These are phyloP conservation scores for Kitagawia praeruptora DNA, from an alignment of 129 eudicot species.

Conservation along the genomic window DNA sequence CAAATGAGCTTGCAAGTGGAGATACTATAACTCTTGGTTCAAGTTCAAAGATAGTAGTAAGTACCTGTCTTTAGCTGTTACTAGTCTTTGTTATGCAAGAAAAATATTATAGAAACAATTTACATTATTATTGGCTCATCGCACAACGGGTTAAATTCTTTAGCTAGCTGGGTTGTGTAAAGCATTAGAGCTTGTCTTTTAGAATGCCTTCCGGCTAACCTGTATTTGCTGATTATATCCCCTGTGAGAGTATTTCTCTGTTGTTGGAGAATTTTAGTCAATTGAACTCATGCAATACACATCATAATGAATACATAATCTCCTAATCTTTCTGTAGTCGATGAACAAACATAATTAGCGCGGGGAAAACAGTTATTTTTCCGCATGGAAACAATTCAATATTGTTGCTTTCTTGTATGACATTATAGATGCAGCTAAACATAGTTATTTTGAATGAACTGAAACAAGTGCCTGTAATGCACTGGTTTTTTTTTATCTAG, in stretches of 20 bases:
- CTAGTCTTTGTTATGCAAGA: not conserved
- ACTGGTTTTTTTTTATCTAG: not conserved
- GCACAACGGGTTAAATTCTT: not conserved
- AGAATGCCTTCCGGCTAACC: too few relatives aligned
- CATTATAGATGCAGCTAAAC: too few relatives aligned
- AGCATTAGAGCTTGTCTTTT: not conserved
- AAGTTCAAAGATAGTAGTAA: constrained; percentile 66
- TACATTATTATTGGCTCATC: not conserved
- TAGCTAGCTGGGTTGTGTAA: not conserved
- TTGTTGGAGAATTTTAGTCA: not conserved
- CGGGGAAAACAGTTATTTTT: not conserved
- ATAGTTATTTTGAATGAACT: too few relatives aligned
- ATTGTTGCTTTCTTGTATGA: not conserved
- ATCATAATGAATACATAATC: not conserved
- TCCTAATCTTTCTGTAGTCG: not conserved
- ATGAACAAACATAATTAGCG: not conserved
- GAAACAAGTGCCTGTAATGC: too few relatives aligned
- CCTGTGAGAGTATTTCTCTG: not conserved
- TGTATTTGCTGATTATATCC: too few relatives aligned
- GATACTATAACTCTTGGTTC: constrained; percentile 87
- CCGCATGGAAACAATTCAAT: not conserved
- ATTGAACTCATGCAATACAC: not conserved
- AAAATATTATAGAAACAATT: not conserved
- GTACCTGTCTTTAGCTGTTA: constrained; percentile 11
- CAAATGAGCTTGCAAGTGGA: constrained; percentile 66